Evolutionary conservation across 2,329 filamentous ascomycete genomes (phyloP), one percentile per base, ranked within the genome.

Genomic region (Pestalotiopsis sp.): DNA sequence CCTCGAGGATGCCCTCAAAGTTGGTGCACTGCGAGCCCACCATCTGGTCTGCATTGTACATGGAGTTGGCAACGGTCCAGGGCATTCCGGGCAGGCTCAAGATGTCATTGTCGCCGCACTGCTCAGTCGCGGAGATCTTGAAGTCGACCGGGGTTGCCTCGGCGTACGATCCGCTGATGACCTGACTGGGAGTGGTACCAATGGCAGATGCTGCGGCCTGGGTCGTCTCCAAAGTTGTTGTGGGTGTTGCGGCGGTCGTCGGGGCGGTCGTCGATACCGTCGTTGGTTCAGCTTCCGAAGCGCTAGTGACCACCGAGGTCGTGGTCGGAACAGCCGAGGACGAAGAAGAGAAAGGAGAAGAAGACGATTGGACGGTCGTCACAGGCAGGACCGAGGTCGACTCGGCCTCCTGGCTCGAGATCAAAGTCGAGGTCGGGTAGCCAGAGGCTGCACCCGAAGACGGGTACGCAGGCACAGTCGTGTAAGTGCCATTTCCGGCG

Each of bases 11-110:
- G n/a, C 20, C 39, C 22, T 66, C 58, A 57, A 63, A 68, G 67
- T 68, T 68, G 58, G 67, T 68, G 52, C 67, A 68, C 64, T 68
- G 67, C 39, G 48, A 56, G 20, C 65, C 67, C 10, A 55, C 55
- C 67, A 68, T 68, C 14, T 44, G 55, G 40, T 60, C 65, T 11
- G 67, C 67, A 55, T 68, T 68, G 59, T 66, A 68, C 67, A 68
- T 68, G 39, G 64, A 52, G 65, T 68, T 68, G 58, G 57, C 60
- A 20, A 68, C 65, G 11, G 39, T 60, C 67, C 64, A 66, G 14
- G 64, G 58, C 40, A 58, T 57, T 7, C 67, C 67, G 22, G 67
- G 67, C 64, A 68, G 48, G 38, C 35, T 66, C 30, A 66, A 55
- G 24, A 39, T n/a, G 58, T 66, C 67, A n/a, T 52, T 48, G 59